Conservation (phyloP, 176 grass and related monocot genomes). For the Avena sativa region DNA sequence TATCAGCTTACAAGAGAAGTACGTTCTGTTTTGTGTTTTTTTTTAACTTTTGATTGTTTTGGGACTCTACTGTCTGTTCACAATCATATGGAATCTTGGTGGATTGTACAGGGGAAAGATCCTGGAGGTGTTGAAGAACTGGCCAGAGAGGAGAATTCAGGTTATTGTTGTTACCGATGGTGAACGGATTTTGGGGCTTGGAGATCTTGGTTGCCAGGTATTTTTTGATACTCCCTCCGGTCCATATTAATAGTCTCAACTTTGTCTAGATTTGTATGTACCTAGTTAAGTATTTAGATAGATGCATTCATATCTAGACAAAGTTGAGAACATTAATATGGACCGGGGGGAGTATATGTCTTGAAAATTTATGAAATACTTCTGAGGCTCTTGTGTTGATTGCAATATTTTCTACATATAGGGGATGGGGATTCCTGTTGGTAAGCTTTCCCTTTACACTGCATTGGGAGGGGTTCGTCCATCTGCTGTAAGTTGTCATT, state of each 20-base stretch:
- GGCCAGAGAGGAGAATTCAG: slow-evolving; percentile 95
- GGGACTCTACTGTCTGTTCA: neutral
- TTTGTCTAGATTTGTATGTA: no score
- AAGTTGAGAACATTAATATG: no score
- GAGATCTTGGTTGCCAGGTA: slow-evolving; percentile 98
- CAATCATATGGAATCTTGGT: slow-evolving; percentile 32
- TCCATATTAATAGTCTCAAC: no score
- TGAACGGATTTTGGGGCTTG: slow-evolving; percentile 94
- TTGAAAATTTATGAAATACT: slow-evolving; percentile 24
- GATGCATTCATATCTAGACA: no score
- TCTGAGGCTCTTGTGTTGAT: slow-evolving; percentile 29
- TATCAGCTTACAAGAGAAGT: slow-evolving; percentile 97
- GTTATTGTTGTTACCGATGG: slow-evolving; percentile 97
- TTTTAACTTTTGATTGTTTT: neutral
- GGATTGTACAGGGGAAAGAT: slow-evolving; percentile 74
- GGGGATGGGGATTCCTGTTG: slow-evolving; percentile 99
- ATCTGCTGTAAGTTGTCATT: slow-evolving; percentile 75
- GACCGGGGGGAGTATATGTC: neutral
- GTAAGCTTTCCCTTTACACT: slow-evolving; percentile 95
- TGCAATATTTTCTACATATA: slow-evolving; percentile 56
- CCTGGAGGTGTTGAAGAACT: slow-evolving; percentile 91
- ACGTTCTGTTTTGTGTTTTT: slow-evolving; percentile 27
- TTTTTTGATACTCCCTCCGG: neutral
- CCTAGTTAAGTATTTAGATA: no score
- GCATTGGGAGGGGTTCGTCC: slow-evolving; percentile 94